Evolutionary conservation across 208 protist species (phyloP), one percentile per base, ranked within the genome.

Genomic region (Acanthamoeba healyi): DNA sequence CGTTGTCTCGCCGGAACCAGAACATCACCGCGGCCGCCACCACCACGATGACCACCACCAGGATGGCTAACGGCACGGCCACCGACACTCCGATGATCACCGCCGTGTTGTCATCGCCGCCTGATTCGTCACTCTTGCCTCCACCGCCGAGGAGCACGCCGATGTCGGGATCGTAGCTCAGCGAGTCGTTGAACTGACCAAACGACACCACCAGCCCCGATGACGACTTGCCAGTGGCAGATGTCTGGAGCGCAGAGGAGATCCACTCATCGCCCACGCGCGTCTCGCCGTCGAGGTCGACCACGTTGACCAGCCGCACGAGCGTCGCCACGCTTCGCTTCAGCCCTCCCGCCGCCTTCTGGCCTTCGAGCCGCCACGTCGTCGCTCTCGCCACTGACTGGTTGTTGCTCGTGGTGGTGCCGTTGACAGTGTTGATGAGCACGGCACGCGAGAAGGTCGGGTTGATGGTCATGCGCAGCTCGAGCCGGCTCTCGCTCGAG

Each of bases 261-360:
- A 67, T 67, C 61, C 61, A 67, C 61, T 5, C 61, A 67, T 67
- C 65, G 65, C 65, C 65, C n/a, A 74, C 29, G 5, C 65, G 26
- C n/a, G 10, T 74, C 32, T 42, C 26, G 4, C 65, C 65, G 36
- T 74, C 65, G 32, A 74, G 54, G 17, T 61, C 36, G 15, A 74
- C 65, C 65, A 74, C 65, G n/a, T 74, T 38, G 32, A 74, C 65
- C 65, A 74, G 65, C 36, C 65, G 65, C 65, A 74, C 65, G 12
- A 42, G 12, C 29, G 65, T 74, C 22, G 65, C 29, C n/a, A 74
- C n/a, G 29, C 65, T 74, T 74, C 29, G 54, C 54, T 49, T 49
- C 44, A 26, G 22, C 54, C 54, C 54, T 15, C 54, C 22, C 17
- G 54, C 4, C 36, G 65, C 10, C 65, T 10, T 22, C 26, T 74